Evolutionary conservation across 2,329 filamentous ascomycete genomes (phyloP).

Genomic region (Trichoderma atrobrunneum): DNA sequence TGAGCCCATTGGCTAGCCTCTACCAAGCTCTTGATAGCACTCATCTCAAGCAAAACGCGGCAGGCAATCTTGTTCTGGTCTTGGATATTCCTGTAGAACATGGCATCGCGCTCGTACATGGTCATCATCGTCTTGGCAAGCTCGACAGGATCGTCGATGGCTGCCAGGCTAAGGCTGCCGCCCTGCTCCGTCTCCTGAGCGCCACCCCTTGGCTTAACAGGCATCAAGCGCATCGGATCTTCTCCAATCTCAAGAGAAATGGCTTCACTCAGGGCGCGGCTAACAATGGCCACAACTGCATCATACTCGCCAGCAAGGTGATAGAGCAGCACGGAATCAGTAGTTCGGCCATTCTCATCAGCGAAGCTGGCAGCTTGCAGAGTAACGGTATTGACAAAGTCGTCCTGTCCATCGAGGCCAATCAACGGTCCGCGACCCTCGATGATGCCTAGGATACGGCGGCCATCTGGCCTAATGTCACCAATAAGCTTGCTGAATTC

Average conservation of each 20-base stretch:
- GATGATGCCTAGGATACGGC: slow-evolving; percentile 80
- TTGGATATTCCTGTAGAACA: slow-evolving; percentile 58
- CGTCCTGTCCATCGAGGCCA: slow-evolving; percentile 71
- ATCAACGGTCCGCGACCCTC: slow-evolving; percentile 82
- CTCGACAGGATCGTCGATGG: slow-evolving; percentile 60
- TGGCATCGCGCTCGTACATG: slow-evolving; percentile 60
- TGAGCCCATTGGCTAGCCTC: slow-evolving; percentile 56
- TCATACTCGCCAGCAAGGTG: slow-evolving; percentile 95
- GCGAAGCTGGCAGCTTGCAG: slow-evolving; percentile 88
- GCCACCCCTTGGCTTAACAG: slow-evolving; percentile 67
- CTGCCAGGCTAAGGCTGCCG: slow-evolving; percentile 59
- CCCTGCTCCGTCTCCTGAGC: slow-evolving; percentile 39
- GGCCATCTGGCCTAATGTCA: slow-evolving; percentile 83
- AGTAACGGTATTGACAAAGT: slow-evolving; percentile 90
- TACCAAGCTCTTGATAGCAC: slow-evolving; percentile 56
- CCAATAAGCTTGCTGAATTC: slow-evolving; percentile 94
- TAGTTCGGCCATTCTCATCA: slow-evolving; percentile 89
- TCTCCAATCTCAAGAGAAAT: slow-evolving; percentile 83
- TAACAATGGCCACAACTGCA: slow-evolving; percentile 86
- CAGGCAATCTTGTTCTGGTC: slow-evolving; percentile 57
- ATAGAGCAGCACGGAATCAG: slow-evolving; percentile 91
- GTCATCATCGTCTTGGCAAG: slow-evolving; percentile 59
- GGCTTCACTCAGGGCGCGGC: slow-evolving; percentile 84
- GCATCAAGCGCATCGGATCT: slow-evolving; percentile 72
- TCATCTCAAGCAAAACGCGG: slow-evolving; percentile 58